Percentiles rank a stretch among this genome's conserved stretches.
These are phyloP conservation scores for Strigomonas culicis DNA, from an alignment of 208 protist species.

Conservation along the genomic window DNA sequence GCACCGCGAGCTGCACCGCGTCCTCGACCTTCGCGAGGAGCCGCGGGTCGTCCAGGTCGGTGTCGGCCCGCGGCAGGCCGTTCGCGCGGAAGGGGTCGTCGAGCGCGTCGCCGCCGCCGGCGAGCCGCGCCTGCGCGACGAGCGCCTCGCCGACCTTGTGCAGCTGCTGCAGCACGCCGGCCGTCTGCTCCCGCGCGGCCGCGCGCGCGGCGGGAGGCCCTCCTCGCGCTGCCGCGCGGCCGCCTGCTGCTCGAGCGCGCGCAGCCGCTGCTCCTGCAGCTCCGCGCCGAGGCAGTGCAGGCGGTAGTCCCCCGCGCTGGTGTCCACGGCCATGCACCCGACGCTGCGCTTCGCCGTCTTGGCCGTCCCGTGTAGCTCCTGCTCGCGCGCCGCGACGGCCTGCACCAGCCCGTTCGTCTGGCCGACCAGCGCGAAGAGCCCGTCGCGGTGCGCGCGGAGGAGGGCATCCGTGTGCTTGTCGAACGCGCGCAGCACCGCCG, in stretches of 20 bases:
- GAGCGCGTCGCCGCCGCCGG: background rate
- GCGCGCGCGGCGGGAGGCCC: background rate
- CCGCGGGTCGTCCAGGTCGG: slow-evolving; percentile 18
- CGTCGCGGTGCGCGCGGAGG: slow-evolving; percentile 46
- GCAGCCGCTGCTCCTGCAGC: background rate
- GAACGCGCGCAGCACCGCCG: slow-evolving; percentile 26
- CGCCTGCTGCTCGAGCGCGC: slow-evolving; percentile 3
- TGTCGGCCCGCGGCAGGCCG: slow-evolving; percentile 7
- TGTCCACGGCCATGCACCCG: slow-evolving; percentile 16
- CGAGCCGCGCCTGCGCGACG: background rate
- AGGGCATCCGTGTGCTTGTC: slow-evolving; percentile 45
- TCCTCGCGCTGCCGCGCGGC: background rate
- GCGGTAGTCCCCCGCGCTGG: slow-evolving; percentile 15
- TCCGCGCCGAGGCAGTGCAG: slow-evolving; percentile 10
- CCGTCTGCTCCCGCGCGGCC: background rate
- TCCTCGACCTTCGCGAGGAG: slow-evolving; percentile 44
- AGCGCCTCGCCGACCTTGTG: background rate
- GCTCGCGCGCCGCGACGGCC: slow-evolving; percentile 26
- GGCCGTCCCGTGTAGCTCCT: background rate
- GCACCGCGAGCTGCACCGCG: slow-evolving; percentile 25
- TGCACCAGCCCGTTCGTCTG: slow-evolving; percentile 27
- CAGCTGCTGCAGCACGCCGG: background rate
- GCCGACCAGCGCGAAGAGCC: slow-evolving; percentile 43
- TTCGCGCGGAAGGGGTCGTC: slow-evolving; percentile 13
- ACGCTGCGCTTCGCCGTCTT: background rate